These are phyloP conservation scores for Acaromyces ingoldii DNA, from an alignment of 1,284 basidiomycete genomes.

Conservation along the genomic window DNA sequence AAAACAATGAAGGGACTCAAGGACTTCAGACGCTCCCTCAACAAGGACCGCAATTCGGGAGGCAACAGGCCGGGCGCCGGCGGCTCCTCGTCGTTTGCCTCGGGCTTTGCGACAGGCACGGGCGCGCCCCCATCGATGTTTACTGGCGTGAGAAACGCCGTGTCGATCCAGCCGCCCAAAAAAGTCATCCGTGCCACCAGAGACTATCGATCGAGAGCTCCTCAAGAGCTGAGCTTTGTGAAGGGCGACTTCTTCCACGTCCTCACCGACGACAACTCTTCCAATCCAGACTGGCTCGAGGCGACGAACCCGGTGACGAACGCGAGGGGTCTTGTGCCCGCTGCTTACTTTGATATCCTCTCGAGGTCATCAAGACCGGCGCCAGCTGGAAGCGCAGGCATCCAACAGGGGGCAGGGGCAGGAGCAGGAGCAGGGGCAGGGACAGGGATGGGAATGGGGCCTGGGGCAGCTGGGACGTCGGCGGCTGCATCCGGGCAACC, in stretches of 20 bases:
- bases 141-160: slow-evolving; percentile 30
- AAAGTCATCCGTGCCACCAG: slow-evolving; percentile 86
- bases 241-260: slow-evolving; percentile 99
- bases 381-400: slow-evolving; percentile 12
- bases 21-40: slow-evolving; percentile 44
- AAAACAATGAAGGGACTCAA: slow-evolving; percentile 48
- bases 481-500: slow-evolving; percentile 23
- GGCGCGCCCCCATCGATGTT: slow-evolving; percentile 17
- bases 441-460: not conserved
- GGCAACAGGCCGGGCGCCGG: slow-evolving; percentile 17
- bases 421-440: slow-evolving; percentile 13
- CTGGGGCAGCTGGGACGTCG: slow-evolving; percentile 9
- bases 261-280: slow-evolving; percentile 62
- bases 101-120: no score
- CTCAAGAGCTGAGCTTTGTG: slow-evolving; percentile 82
- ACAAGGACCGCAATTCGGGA: slow-evolving; percentile 36
- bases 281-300: slow-evolving; percentile 53
- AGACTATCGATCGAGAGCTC: slow-evolving; percentile 66
- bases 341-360: slow-evolving; percentile 67
- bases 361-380: slow-evolving; percentile 34
- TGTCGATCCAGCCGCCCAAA: slow-evolving; percentile 65
- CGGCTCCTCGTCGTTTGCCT: no score
- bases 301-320: slow-evolving; percentile 73
- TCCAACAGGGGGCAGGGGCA: slow-evolving; percentile 10
- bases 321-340: slow-evolving; percentile 84